Base-by-base conservation (phyloP, 805 yeast species). In the Wickerhamomyces hampshirensis region DNA sequence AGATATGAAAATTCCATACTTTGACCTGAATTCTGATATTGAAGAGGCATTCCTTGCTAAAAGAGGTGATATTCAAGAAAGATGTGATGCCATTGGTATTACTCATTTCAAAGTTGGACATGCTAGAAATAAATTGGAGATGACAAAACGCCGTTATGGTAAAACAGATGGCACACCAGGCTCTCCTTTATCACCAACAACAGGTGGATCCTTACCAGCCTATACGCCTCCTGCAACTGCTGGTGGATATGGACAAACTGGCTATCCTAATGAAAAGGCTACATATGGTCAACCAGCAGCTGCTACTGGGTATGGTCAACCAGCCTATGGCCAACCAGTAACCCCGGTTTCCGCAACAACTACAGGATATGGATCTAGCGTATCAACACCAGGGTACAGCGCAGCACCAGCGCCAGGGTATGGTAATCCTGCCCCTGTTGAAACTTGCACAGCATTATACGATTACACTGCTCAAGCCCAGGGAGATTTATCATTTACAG, bases 1-100 rank as follows among this genome's bases (percentile, higher is more conserved):
- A 64, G 95, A 86, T 57, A 80, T 91, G 84, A 88, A 93, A 66
- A 93, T 93, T 48, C 96, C 97, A 12, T 93, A 93, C 65, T 93
- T 93, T 62, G 95, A 93, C 58, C 69, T 93, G 56, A 69, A 76
- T 34, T 71, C 84, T 30, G 98, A 88, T 58, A 84, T 93, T 44
- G 70, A 84, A 37, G 91, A 84, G 58, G 82, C 89, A 4, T 93
- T 81, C 63, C 62, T 59, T 23, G 69, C 68, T 44, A 93, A 93
- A 66, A 80, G 95, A 59, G 98, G 98, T 28, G 80, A 87, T 49
- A 76, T 91, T 33, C 95, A 88, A 56, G 96, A 89, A 55, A 80
- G 77, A 54, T 71, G 96, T 2, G 98, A 91, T 57, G 80, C 84
- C 5, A 77, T 93, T 50, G 85, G 89, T n/a, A 73, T 91, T 39